Percentiles rank a stretch among this genome's conserved stretches.
phyloP scores from a whole-genome alignment of 352 stramenopile genomes.

The Pythium aquatile region DNA sequence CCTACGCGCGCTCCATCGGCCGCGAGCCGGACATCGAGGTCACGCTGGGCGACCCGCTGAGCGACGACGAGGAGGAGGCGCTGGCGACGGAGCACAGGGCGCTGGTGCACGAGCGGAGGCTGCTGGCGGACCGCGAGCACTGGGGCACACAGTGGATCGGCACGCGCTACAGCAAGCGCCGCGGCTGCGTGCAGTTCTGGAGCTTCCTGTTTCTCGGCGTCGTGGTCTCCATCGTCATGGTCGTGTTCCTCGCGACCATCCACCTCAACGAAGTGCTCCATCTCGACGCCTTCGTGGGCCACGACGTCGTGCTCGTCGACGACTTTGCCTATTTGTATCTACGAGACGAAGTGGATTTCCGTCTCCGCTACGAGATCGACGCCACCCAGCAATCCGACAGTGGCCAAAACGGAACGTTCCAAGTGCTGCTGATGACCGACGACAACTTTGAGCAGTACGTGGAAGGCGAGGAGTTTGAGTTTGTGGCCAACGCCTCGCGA shows the following conservation, averaged over 20 bases:
- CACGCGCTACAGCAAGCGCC: constrained; percentile 37
- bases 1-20: constrained; percentile 91
- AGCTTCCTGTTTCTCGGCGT: constrained; percentile 35
- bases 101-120: constrained; percentile 38
- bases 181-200: constrained; percentile 43
- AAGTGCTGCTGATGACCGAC: constrained; percentile 54
- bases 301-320: constrained; percentile 46
- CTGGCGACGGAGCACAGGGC: constrained; percentile 25
- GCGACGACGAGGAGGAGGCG: constrained; percentile 25
- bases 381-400: constrained; percentile 11
- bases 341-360: constrained; percentile 60
- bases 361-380: constrained; percentile 47
- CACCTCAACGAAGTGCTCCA: constrained; percentile 61
- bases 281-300: constrained; percentile 52
- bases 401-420: constrained; percentile 31
- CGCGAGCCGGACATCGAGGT: constrained; percentile 85
- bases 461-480: constrained; percentile 41
- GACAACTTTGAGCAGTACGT: constrained; percentile 53
- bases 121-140: constrained; percentile 36
- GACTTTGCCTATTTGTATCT: constrained; percentile 64
- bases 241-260: constrained; percentile 31
- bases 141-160: constrained; percentile 50
- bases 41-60: constrained; percentile 70
- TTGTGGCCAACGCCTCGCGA: constrained; percentile 35
- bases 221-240: constrained; percentile 32